A percentile compares a stretch with the other conserved stretches of the same genome.
Conservation (phyloP, 192 early-diverging fungal genomes). For the Rhizophagus clarus region DNA sequence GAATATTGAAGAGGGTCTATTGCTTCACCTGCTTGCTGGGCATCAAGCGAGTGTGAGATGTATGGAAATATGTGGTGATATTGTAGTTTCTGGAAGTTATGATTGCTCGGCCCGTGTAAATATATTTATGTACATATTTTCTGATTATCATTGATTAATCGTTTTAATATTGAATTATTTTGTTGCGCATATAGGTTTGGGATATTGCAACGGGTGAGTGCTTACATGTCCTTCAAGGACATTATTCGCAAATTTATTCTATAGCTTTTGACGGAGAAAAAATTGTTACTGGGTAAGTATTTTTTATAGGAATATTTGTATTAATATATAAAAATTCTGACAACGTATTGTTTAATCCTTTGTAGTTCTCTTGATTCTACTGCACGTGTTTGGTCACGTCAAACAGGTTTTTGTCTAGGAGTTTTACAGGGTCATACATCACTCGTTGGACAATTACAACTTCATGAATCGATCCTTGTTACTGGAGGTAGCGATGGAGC, state of each 20-base stretch:
- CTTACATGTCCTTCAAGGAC: conserved; percentile 77
- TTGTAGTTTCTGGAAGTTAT: conserved; percentile 91
- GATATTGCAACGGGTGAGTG: conserved; percentile 73
- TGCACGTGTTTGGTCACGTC: conserved; percentile 89
- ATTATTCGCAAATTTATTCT: conserved; percentile 93
- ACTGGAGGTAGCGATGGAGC: conserved; percentile 93
- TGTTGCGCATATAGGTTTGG: conserved; percentile 64
- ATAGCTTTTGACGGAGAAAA: conserved; percentile 86
- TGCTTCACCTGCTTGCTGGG: conserved; percentile 77
- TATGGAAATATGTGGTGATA: conserved; percentile 81
- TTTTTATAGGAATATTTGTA: background rate
- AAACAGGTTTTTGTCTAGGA: conserved; percentile 76
- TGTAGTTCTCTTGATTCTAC: conserved; percentile 85
- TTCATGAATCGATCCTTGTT: conserved; percentile 77
- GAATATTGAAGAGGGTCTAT: conserved; percentile 70
- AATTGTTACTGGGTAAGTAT: conserved; percentile 68
- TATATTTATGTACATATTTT: background rate
- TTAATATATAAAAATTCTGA: background rate
- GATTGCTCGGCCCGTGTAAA: conserved; percentile 79
- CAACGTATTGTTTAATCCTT: background rate
- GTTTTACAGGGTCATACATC: conserved; percentile 89
- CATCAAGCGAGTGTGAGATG: conserved; percentile 91
- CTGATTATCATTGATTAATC: background rate
- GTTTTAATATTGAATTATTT: background rate
- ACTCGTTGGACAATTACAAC: conserved; percentile 90